phyloP scores from a whole-genome alignment of 179 eudicot species.

The Corrigiola litoralis region DNA sequence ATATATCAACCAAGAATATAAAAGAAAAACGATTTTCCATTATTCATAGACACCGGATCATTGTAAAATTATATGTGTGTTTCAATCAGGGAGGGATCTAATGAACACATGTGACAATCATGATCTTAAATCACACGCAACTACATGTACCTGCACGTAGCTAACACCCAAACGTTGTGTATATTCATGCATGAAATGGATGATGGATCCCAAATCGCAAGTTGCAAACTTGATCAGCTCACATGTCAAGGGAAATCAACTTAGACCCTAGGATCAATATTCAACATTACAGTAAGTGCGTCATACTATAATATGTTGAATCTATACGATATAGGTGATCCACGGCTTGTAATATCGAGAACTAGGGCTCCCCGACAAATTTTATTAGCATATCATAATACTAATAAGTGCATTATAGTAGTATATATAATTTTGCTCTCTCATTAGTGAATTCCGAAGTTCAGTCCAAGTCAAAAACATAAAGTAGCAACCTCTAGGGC shows the following conservation, averaged over 20 bases:
- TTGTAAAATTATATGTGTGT: too few relatives aligned
- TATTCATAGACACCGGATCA: slow-evolving; percentile 1
- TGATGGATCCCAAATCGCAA: background rate
- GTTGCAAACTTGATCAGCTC: slow-evolving; percentile 10
- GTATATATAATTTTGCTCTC: background rate
- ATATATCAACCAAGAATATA: too few relatives aligned
- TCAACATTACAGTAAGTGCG: background rate
- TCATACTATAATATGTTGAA: background rate
- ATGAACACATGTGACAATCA: slow-evolving; percentile 18
- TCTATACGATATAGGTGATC: background rate
- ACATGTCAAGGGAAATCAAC: slow-evolving; percentile 21
- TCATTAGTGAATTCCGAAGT: background rate
- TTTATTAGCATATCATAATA: background rate
- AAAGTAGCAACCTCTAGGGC: background rate
- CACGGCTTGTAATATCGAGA: slow-evolving; percentile 10
- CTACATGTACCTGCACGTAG: background rate
- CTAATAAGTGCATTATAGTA: background rate
- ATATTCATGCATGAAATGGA: background rate
- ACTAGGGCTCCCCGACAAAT: slow-evolving; percentile 7
- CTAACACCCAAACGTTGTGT: background rate
- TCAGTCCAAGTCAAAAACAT: background rate
- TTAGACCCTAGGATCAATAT: background rate
- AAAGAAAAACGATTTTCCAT: background rate
- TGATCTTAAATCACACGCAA: slow-evolving; percentile 16
- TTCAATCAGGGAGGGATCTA: slow-evolving; percentile 27